These are phyloP conservation scores for Podospora didyma DNA, from an alignment of 495 filamentous ascomycete genomes.

Conservation along the genomic window DNA sequence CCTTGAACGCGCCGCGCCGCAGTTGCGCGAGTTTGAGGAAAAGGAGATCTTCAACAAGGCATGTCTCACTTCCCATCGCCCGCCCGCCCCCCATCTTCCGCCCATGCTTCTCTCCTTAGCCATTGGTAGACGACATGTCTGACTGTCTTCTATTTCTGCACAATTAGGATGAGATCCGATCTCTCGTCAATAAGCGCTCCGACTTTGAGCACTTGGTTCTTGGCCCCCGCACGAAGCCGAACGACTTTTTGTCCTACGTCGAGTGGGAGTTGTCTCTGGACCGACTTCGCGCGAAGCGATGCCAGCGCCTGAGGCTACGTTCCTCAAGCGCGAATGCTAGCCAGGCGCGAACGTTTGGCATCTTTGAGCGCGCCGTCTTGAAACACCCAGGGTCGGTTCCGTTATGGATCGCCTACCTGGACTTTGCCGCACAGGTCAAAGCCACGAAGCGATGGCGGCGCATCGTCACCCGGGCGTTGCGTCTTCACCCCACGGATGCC, in stretches of 20 bases:
- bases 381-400: slow-evolving; percentile 78
- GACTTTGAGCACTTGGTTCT: slow-evolving; percentile 91
- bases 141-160: neutral
- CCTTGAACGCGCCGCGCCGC: slow-evolving; percentile 84
- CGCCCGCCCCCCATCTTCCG: too few relatives aligned
- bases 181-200: slow-evolving; percentile 83
- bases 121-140: neutral
- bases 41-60: slow-evolving; percentile 85
- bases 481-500: slow-evolving; percentile 78
- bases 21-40: slow-evolving; percentile 81
- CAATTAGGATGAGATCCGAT: slow-evolving; percentile 73
- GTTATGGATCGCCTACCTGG: slow-evolving; percentile 91
- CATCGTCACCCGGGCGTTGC: slow-evolving; percentile 70
- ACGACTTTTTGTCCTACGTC: slow-evolving; percentile 81
- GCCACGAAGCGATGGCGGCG: slow-evolving; percentile 75
- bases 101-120: neutral
- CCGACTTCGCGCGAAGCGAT: slow-evolving; percentile 71
- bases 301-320: slow-evolving; percentile 73
- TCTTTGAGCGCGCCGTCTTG: slow-evolving; percentile 81
- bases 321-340: slow-evolving; percentile 56
- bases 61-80: too few relatives aligned
- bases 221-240: slow-evolving; percentile 65
- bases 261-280: slow-evolving; percentile 92
- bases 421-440: slow-evolving; percentile 71
- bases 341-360: slow-evolving; percentile 77